Conservation (phyloP, 225 moss, liverwort and hornwort species). For the Asterella californica region DNA sequence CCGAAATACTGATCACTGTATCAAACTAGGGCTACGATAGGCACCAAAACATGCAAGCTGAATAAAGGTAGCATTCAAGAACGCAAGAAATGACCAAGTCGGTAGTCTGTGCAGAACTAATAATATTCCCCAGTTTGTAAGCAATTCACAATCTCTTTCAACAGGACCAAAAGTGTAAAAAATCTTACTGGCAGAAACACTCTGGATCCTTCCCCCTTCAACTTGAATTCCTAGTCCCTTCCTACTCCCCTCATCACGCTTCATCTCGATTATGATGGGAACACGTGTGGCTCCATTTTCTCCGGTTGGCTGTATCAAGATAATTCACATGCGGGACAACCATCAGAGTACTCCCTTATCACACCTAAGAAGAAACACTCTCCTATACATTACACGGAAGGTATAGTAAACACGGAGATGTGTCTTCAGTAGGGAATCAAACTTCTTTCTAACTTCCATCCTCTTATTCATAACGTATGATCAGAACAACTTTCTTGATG, state of each 20-base stretch:
- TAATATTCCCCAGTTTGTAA: not conserved
- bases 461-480: no score
- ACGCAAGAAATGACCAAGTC: not conserved
- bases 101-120: not conserved
- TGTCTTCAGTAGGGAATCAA: not conserved
- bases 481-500: no score
- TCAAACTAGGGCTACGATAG: no score
- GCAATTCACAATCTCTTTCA: not conserved
- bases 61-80: not conserved
- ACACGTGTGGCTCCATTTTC: conserved; percentile 98
- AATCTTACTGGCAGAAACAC: conserved; percentile 89
- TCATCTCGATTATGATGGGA: conserved; percentile 91
- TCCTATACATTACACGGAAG: no score
- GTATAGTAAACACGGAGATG: not conserved
- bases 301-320: conserved; percentile 71
- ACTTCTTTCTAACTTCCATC: not conserved
- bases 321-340: not conserved
- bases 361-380: not conserved
- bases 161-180: not conserved
- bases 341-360: not conserved
- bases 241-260: conserved; percentile 63
- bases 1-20: not conserved
- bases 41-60: not conserved
- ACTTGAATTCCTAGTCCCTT: conserved; percentile 82
- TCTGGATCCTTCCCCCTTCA: conserved; percentile 88